Evolutionary conservation across 2,329 filamentous ascomycete species (phyloP).

Genomic region (Tricladium varicosporioides): DNA sequence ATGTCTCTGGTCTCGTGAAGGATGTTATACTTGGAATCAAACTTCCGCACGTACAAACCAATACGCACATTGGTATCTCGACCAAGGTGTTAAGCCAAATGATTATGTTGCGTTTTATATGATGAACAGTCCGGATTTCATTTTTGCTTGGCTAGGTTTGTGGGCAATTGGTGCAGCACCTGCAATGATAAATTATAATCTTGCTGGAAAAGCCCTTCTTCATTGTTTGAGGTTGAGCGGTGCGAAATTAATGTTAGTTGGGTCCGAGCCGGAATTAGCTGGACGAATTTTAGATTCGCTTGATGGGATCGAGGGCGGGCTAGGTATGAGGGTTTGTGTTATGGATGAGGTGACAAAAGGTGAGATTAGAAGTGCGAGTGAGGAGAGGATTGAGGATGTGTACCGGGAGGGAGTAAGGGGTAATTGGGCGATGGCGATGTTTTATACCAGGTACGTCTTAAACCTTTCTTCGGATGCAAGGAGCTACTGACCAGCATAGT

Average conservation of each 20-base stretch:
- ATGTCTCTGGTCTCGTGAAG: slow-evolving; percentile 66
- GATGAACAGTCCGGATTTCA: slow-evolving; percentile 65
- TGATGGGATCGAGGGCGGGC: slow-evolving; percentile 43
- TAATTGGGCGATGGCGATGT: slow-evolving; percentile 57
- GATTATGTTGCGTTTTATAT: slow-evolving; percentile 66
- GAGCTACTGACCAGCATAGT: slow-evolving; percentile 36
- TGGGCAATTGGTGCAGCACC: slow-evolving; percentile 67
- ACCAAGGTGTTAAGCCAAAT: slow-evolving; percentile 54
- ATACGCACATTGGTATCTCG: slow-evolving; percentile 61
- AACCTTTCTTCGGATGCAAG: neutral
- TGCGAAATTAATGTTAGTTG: slow-evolving; percentile 56
- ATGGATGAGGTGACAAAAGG: slow-evolving; percentile 48
- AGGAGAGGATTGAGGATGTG: slow-evolving; percentile 52
- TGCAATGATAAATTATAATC: slow-evolving; percentile 69
- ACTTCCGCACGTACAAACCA: slow-evolving; percentile 55
- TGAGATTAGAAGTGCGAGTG: slow-evolving; percentile 46
- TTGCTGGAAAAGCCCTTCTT: slow-evolving; percentile 60
- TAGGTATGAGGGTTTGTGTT: slow-evolving; percentile 53
- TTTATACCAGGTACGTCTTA: slow-evolving; percentile 61
- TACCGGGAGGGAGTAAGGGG: slow-evolving; percentile 51
- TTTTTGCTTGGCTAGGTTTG: slow-evolving; percentile 63
- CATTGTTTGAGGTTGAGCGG: slow-evolving; percentile 62
- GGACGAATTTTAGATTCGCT: slow-evolving; percentile 57
- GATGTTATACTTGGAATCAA: slow-evolving; percentile 58
- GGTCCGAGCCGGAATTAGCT: slow-evolving; percentile 52